These are phyloP conservation scores for Garcia nutans DNA, from an alignment of 345 rosid genomes.

Conservation along the genomic window DNA sequence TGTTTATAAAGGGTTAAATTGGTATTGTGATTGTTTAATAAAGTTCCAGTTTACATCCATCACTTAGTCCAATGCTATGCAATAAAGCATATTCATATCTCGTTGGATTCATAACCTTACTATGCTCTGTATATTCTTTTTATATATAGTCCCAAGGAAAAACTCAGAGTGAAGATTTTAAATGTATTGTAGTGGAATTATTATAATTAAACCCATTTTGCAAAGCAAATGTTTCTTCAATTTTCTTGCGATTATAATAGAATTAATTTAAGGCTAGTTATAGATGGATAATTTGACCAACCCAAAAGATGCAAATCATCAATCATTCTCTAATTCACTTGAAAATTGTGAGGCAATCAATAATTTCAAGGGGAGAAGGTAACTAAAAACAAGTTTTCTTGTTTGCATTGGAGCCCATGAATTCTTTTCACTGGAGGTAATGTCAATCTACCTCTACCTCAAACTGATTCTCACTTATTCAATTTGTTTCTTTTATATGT, in stretches of 20 bases:
- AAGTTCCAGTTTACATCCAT: no score
- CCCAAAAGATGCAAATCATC: not conserved
- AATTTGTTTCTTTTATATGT: no score
- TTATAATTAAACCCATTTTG: no score
- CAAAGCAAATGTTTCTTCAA: not conserved
- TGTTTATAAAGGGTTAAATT: no score
- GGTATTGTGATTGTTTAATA: no score
- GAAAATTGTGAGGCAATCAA: not conserved
- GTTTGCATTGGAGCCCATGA: constrained; percentile 25
- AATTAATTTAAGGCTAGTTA: not conserved
- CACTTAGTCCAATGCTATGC: no score
- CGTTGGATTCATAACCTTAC: not conserved
- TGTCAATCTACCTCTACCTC: not conserved
- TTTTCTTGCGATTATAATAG: not conserved
- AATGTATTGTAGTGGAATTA: no score
- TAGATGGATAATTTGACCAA: constrained; percentile 9
- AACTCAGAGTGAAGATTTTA: no score
- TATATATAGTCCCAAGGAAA: no score
- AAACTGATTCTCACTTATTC: no score
- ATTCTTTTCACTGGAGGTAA: constrained; percentile 29
- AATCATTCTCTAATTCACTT: constrained; percentile 9
- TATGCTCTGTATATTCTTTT: no score
- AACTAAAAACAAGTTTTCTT: not conserved
- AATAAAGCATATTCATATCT: no score
- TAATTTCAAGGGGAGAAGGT: not conserved